These are phyloP conservation scores for Hypoxylon sp. DNA, from an alignment of 2,329 filamentous ascomycete species.

Conservation along the genomic window DNA sequence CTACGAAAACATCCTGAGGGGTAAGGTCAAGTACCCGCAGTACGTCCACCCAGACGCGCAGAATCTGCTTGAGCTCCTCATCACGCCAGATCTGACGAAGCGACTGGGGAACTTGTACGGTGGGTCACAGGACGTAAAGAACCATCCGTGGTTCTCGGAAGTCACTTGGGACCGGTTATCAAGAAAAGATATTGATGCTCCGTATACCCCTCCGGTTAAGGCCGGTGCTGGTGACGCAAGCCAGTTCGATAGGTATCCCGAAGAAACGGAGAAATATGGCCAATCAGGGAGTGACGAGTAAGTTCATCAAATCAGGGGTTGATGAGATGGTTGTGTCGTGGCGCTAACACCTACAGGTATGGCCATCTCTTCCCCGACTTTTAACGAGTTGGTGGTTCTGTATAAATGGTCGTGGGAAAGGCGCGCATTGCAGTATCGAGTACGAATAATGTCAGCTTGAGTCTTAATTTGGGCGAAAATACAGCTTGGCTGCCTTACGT, in stretches of 20 bases:
- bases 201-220: constrained; percentile 95
- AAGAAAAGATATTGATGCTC: constrained; percentile 97
- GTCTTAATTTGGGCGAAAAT: constrained; percentile 12
- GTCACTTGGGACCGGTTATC: constrained; percentile 96
- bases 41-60: constrained; percentile 96
- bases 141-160: constrained; percentile 95
- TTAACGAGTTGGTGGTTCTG: constrained; percentile 55
- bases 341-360: constrained; percentile 61
- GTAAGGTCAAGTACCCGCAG: constrained; percentile 93
- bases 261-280: constrained; percentile 95
- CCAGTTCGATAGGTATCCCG: constrained; percentile 97
- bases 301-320: constrained; percentile 57
- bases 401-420: constrained; percentile 11
- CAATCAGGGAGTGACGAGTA: constrained; percentile 84
- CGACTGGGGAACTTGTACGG: constrained; percentile 93
- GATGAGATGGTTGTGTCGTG: constrained; percentile 3
- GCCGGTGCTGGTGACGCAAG: constrained; percentile 94
- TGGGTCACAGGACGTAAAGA: constrained; percentile 92
- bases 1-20: constrained; percentile 98
- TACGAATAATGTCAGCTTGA: constrained; percentile 14
- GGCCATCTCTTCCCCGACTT: constrained; percentile 83
- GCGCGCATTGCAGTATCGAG: constrained; percentile 12
- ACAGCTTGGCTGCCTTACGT: constrained; percentile 15
- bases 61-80: constrained; percentile 89
- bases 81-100: constrained; percentile 95